Evolutionary conservation across 1,284 basidiomycete genomes (phyloP).

Genomic region (Schizopora paradoxa): DNA sequence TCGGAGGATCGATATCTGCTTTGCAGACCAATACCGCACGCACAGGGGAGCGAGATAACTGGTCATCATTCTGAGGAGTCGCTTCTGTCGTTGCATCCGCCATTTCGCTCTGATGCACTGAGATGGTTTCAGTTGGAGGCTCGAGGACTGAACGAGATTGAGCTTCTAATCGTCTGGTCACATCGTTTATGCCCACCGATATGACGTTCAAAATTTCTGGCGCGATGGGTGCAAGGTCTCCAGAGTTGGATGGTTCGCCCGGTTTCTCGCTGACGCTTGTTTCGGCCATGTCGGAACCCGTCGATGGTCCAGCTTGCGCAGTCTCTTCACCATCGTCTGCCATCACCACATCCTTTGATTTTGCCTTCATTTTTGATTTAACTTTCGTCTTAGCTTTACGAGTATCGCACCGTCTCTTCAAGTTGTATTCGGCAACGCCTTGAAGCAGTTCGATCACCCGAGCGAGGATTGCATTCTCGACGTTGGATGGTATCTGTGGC

Average conservation of each 20-base stretch:
- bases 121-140: slow-evolving; percentile 11
- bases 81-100: slow-evolving; percentile 8
- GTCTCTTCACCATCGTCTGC: slow-evolving; percentile 15
- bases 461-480: slow-evolving; percentile 56
- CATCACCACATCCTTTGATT: slow-evolving; percentile 18
- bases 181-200: slow-evolving; percentile 73
- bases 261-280: slow-evolving; percentile 8
- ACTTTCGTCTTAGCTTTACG: slow-evolving; percentile 21
- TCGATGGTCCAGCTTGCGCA: slow-evolving; percentile 1
- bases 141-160: slow-evolving; percentile 36
- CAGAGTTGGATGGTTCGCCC: neutral
- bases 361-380: slow-evolving; percentile 20
- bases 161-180: slow-evolving; percentile 69
- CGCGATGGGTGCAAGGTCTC: slow-evolving; percentile 16
- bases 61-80: slow-evolving; percentile 10
- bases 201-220: slow-evolving; percentile 49
- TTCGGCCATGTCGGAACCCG: slow-evolving; percentile 8
- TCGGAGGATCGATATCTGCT: slow-evolving; percentile 66
- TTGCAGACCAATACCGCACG: slow-evolving; percentile 62
- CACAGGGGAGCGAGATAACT: slow-evolving; percentile 24
- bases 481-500: slow-evolving; percentile 57
- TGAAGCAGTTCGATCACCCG: slow-evolving; percentile 43
- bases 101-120: too few species aligned
- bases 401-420: slow-evolving; percentile 27
- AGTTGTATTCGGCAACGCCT: slow-evolving; percentile 43